These are phyloP conservation scores for Luffa acutangula DNA, from an alignment of 306 rosid genomes.

Conservation along the genomic window DNA sequence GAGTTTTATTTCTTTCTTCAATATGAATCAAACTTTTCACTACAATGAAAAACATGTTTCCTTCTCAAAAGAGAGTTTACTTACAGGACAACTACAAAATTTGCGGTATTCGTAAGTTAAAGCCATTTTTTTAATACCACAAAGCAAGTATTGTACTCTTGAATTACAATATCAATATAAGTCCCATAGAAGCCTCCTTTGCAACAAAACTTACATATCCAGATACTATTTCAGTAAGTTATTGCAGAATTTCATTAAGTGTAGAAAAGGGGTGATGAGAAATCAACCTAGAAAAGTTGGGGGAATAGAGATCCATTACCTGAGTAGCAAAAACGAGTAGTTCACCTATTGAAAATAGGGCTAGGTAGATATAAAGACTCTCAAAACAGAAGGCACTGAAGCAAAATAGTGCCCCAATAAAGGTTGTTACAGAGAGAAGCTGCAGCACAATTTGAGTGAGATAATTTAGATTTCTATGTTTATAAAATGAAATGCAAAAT, in stretches of 20 bases:
- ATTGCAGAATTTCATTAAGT: background rate
- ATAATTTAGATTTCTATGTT: conserved; percentile 1
- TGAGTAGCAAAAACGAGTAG: conserved; percentile 70
- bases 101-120: background rate
- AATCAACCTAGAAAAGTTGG: background rate
- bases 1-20: background rate
- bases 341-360: conserved; percentile 71
- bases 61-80: background rate
- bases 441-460: conserved; percentile 20
- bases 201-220: background rate
- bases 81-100: background rate
- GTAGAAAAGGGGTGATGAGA: background rate
- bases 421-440: conserved; percentile 78
- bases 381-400: conserved; percentile 62
- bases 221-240: background rate
- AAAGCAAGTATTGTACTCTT: background rate
- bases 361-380: conserved; percentile 52
- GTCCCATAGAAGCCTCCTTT: background rate
- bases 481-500: background rate
- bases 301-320: conserved; percentile 28
- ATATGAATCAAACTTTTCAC: background rate
- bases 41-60: background rate
- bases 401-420: conserved; percentile 79
- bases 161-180: background rate
- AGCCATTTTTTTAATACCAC: background rate